Evolutionary conservation across 495 filamentous ascomycete species (phyloP), one percentile per base, ranked within the genome.

Genomic region (Penicillium tannophilum): DNA sequence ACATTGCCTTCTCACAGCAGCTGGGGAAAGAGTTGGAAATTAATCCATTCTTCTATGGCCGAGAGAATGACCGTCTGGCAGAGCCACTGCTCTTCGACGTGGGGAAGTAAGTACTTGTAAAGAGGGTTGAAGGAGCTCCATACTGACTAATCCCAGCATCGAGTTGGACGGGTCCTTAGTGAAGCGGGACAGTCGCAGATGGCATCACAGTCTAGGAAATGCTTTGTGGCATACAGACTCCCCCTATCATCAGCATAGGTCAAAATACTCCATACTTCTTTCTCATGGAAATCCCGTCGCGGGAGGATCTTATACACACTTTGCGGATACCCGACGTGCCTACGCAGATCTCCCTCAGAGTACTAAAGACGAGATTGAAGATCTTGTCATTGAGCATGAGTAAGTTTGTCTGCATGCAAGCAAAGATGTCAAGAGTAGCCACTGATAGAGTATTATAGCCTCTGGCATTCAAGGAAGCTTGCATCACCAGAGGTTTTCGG

Each of bases 161-260:
- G 54, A 60, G 36, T 54, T 63, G 41, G 63, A 66, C 46, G 61
- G 63, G 11, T 60, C 63, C 19, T 53, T 66, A 36, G 63, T 66
- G 2, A 60, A 63, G 51, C 11, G 12, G 11, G 31, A 63, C 35
- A 66, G 63, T 24, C 56, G 63, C n/a, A 54, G 63, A 48, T 63
- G 46, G 43, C 63, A 66, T 45, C 63, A 66, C 45, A 66, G 63
- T 46, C 43, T 66, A 14, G 63, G 63, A 23, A 66, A 66, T 58
- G 63, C 60, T 23, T 43, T 66, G 24, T 66, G 63, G 63, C 63
- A 66, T 36, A 66, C 63, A 8, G 63, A 66, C 28, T 66, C 63
- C 1, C 56, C 63, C 43, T 66, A 66, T 56, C 63, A 66, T 44
- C 63, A 66, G 58, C 54, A 61, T 43, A 60, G 63, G 2, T 63